Evolutionary conservation across 1,284 basidiomycete species (phyloP).

Genomic region (Sanghuangporus weigelae): DNA sequence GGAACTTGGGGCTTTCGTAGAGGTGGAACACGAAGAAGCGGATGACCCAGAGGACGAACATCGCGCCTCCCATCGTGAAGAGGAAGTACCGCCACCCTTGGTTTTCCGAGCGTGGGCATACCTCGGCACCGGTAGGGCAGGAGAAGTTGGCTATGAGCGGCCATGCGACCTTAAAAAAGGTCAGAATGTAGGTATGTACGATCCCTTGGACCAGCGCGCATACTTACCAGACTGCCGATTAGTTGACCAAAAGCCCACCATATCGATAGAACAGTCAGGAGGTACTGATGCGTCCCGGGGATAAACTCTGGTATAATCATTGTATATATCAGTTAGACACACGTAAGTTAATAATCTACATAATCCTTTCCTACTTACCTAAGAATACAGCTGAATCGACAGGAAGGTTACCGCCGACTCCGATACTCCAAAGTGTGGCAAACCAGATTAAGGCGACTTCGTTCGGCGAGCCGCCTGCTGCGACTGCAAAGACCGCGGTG

Average conservation of each 20-base stretch:
- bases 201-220: slow-evolving; percentile 21
- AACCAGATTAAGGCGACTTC: slow-evolving; percentile 41
- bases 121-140: slow-evolving; percentile 38
- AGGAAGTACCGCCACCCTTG: slow-evolving; percentile 73
- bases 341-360: not conserved
- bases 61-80: slow-evolving; percentile 56
- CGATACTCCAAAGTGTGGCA: slow-evolving; percentile 39
- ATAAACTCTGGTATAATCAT: slow-evolving; percentile 48
- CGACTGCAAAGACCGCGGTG: slow-evolving; percentile 49
- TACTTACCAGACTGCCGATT: slow-evolving; percentile 52
- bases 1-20: slow-evolving; percentile 71
- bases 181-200: slow-evolving; percentile 7
- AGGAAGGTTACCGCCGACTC: slow-evolving; percentile 52
- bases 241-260: slow-evolving; percentile 72
- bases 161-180: slow-evolving; percentile 43
- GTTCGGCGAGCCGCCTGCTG: slow-evolving; percentile 39
- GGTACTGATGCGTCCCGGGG: slow-evolving; percentile 62
- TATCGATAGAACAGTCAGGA: slow-evolving; percentile 62
- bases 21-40: slow-evolving; percentile 75
- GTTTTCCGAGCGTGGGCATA: slow-evolving; percentile 42
- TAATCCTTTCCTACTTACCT: slow-evolving; percentile 29
- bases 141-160: slow-evolving; percentile 59
- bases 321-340: not conserved
- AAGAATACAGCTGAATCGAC: slow-evolving; percentile 65
- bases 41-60: slow-evolving; percentile 55